phyloP scores from a whole-genome alignment of 352 stramenopile species.

The Pythium chondricola region DNA sequence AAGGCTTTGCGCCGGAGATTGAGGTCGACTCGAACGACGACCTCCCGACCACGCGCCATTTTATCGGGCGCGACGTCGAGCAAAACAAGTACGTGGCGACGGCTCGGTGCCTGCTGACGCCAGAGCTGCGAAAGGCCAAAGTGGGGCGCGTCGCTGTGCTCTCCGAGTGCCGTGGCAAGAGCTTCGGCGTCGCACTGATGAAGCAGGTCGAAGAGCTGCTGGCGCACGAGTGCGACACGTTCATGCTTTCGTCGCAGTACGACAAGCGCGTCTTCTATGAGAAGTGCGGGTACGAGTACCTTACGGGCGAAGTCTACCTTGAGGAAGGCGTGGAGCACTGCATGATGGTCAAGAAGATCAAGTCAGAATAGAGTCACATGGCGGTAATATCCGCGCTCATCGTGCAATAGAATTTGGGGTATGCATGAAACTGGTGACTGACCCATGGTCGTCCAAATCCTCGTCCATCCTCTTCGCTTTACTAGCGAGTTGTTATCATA shows the following conservation, averaged over 20 bases:
- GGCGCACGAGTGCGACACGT: slow-evolving; percentile 22
- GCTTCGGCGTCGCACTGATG: slow-evolving; percentile 40
- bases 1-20: slow-evolving; percentile 29
- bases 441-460: too few species aligned
- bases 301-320: slow-evolving; percentile 45
- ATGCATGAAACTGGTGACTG: too few species aligned
- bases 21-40: slow-evolving; percentile 45
- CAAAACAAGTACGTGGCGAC: slow-evolving; percentile 46
- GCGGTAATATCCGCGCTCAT: too few species aligned
- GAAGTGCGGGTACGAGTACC: slow-evolving; percentile 52
- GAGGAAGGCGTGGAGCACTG: slow-evolving; percentile 51
- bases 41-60: slow-evolving; percentile 37
- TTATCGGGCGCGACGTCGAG: slow-evolving; percentile 48
- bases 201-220: slow-evolving; percentile 26
- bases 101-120: slow-evolving; percentile 34
- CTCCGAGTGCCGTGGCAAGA: slow-evolving; percentile 46
- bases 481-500: too few species aligned
- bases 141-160: slow-evolving; percentile 56
- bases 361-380: too few species aligned
- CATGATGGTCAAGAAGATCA: slow-evolving; percentile 17
- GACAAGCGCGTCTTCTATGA: slow-evolving; percentile 60
- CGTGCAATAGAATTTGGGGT: too few species aligned
- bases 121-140: slow-evolving; percentile 28
- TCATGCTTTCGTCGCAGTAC: slow-evolving; percentile 41
- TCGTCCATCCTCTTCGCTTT: too few species aligned